Percentiles rank a stretch among this genome's conserved stretches.
Evolutionary conservation across 441 rosid genomes (phyloP).

Genomic region (Corymbia citriodora): DNA sequence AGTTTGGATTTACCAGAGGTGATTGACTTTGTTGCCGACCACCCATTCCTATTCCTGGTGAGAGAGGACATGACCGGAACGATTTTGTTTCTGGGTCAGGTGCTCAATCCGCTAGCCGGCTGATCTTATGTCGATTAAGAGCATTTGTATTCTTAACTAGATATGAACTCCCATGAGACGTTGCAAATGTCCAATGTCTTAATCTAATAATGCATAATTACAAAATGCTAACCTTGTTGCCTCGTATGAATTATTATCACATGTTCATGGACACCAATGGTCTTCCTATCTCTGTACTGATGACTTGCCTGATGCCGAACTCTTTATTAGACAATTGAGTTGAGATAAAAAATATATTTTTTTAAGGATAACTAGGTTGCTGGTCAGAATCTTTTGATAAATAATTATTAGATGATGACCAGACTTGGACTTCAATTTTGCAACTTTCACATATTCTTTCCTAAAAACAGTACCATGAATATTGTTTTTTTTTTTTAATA

Average conservation of each 20-base stretch:
- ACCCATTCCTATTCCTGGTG: constrained; percentile 70
- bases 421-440: background rate
- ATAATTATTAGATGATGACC: background rate
- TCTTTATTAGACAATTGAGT: background rate
- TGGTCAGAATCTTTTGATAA: background rate
- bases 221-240: background rate
- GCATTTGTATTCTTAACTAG: background rate
- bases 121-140: background rate
- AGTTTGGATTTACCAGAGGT: background rate
- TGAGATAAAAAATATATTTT: background rate
- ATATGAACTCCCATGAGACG: background rate
- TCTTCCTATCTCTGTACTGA: background rate
- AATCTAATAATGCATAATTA: background rate
- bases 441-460: background rate
- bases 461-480: background rate
- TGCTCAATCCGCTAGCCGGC: constrained; percentile 44
- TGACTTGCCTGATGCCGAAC: background rate
- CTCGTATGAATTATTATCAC: background rate
- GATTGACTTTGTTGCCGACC: constrained; percentile 70
- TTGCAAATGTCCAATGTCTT: background rate
- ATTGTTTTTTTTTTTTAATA: background rate
- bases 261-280: background rate
- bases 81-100: constrained; percentile 61
- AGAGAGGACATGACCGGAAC: constrained; percentile 60
- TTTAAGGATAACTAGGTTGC: background rate